Percentiles rank a stretch among this genome's conserved stretches.
These are phyloP conservation scores for Elasticomyces elasticus DNA, from an alignment of 495 filamentous ascomycete species.

Conservation along the genomic window DNA sequence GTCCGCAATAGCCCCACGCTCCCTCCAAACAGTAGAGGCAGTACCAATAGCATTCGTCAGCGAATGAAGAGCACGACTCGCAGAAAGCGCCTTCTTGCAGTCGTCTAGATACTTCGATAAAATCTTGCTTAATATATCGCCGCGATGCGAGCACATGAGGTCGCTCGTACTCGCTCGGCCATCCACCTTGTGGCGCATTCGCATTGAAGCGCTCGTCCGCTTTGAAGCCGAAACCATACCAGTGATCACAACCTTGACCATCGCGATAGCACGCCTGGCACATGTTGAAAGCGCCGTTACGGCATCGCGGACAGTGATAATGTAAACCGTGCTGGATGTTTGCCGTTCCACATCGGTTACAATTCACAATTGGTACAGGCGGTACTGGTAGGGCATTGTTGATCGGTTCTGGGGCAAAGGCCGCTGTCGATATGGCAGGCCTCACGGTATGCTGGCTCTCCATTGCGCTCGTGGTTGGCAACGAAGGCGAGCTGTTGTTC, in stretches of 20 bases:
- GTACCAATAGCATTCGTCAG: constrained; percentile 75
- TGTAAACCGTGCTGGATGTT: constrained; percentile 75
- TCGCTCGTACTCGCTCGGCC: constrained; percentile 32
- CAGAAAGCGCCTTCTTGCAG: constrained; percentile 80
- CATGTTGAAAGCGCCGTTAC: constrained; percentile 59
- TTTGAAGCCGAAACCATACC: constrained; percentile 63
- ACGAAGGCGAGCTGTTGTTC: constrained; percentile 12
- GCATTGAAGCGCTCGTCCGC: constrained; percentile 50
- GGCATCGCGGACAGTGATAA: constrained; percentile 63
- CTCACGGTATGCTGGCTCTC: constrained; percentile 1
- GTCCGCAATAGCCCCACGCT: constrained; percentile 83
- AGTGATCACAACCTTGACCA: constrained; percentile 64
- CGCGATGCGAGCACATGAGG: constrained; percentile 60
- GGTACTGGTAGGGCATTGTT: not conserved
- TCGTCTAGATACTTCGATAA: constrained; percentile 49
- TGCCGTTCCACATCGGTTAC: constrained; percentile 52
- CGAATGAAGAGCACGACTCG: constrained; percentile 55
- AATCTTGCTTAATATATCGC: constrained; percentile 57
- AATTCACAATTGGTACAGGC: constrained; percentile 60
- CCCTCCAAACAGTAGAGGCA: constrained; percentile 77
- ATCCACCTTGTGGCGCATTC: constrained; percentile 36
- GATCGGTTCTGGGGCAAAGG: constrained; percentile 14
- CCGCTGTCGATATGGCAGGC: constrained; percentile 7
- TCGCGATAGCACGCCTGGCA: constrained; percentile 68
- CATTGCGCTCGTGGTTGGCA: not conserved